Conservation (phyloP, 768 basidiomycete species). For the Thelephora aurantiotincta region DNA sequence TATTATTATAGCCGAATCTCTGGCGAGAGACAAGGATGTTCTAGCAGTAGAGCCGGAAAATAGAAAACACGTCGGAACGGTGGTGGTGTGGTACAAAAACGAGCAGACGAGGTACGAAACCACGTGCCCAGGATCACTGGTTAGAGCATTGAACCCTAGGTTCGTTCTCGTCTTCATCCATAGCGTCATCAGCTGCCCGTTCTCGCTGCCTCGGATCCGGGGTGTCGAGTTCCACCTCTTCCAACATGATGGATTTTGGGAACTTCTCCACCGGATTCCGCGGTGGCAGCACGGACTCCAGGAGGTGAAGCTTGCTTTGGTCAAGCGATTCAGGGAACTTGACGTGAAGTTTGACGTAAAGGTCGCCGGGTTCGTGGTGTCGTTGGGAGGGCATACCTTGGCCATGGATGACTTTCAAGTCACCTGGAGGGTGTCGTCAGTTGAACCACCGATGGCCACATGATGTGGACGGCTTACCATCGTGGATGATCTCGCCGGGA, state of each 20-base stretch:
- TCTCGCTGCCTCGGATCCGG: conserved; percentile 53
- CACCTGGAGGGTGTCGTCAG: conserved; percentile 32
- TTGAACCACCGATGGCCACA: conserved; percentile 4
- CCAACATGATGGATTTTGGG: conserved; percentile 51
- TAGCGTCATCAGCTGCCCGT: conserved; percentile 53
- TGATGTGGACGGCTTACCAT: conserved; percentile 43
- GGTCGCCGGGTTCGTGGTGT: conserved; percentile 92
- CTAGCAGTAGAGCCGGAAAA: not conserved
- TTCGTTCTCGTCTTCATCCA: conserved; percentile 82
- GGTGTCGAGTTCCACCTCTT: conserved; percentile 78
- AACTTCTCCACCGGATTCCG: conserved; percentile 55
- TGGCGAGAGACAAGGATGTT: not conserved
- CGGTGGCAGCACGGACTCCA: conserved; percentile 79
- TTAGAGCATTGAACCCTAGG: conserved; percentile 94
- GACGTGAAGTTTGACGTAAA: conserved; percentile 77
- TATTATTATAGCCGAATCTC: not conserved
- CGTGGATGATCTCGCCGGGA: conserved; percentile 86
- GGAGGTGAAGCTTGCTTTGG: conserved; percentile 44
- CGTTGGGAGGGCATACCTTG: conserved; percentile 99
- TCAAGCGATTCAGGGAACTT: conserved; percentile 81
- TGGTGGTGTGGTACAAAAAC: no score
- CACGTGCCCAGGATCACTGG: conserved; percentile 33
- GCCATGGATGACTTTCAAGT: conserved; percentile 79
- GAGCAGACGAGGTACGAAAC: no score
- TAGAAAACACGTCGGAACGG: not conserved